Base-by-base conservation (phyloP, 1,284 basidiomycete species). In the Naganishia sp. region DNA sequence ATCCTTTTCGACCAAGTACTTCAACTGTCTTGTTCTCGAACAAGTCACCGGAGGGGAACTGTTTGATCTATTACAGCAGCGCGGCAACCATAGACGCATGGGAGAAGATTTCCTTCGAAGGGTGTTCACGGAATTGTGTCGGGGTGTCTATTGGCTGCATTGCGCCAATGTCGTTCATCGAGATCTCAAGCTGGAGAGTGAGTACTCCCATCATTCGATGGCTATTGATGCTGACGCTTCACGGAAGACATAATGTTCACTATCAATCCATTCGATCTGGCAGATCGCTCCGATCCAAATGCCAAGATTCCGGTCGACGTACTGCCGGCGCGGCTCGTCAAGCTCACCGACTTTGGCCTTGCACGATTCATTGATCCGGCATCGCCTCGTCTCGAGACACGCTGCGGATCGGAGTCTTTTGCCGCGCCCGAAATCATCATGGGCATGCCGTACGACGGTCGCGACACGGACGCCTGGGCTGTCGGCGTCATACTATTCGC, bases 151-250 rank as follows among this genome's bases (percentile, higher is more conserved):
- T 1, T 96, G 92, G 91, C 88, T 96, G 86, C 93, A 96, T 75
- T 83, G 85, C 52, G 88, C 91, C 35, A 88, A 88, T 1, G 84
- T 95, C 45, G 92, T 95, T 0, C 93, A 96, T 79, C 85, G 93
- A 2, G 93, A 96, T 80, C 88, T 96, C 80, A 96, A 96, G 81
- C 85, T 96, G 21, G 93, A 96, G 79, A 96, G 91, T 93, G 73
- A 74, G 90, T 84, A 2, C 55, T 13, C 28, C 17, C 35, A 35
- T n/a, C 10, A 39, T n/a, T 18, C 43, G 39, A 17, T 25, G 4
- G 25, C 28, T 15, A 25, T 21, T 45, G n/a, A n/a, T 35, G 17
- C 43, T 47, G 28, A 46, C 45, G 32, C 28, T 13, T 2, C 53
- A 5, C 18, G 35, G 0, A 69, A 87, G 87, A 88, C 73, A 85